Percentiles rank a stretch among this genome's conserved stretches.
Conservation (phyloP, 2,329 filamentous ascomycete genomes). For the Pseudocercospora musae region DNA sequence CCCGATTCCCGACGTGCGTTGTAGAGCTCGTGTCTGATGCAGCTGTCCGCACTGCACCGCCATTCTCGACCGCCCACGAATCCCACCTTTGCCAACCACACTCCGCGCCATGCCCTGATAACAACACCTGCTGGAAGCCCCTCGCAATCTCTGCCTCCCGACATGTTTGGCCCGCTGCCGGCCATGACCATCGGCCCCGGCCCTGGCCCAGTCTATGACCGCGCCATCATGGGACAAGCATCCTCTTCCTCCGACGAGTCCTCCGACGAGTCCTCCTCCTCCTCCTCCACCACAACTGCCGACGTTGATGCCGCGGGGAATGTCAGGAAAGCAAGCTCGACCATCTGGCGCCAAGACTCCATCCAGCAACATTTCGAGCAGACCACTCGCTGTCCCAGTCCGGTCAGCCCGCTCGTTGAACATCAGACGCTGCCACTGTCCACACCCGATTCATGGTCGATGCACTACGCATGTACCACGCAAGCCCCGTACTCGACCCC, state of each 20-base stretch:
- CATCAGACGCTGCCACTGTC: slow-evolving; percentile 14
- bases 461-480: slow-evolving; percentile 30
- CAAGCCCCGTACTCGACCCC: slow-evolving; percentile 27
- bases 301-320: slow-evolving; percentile 16
- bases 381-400: slow-evolving; percentile 9
- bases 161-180: slow-evolving; percentile 26
- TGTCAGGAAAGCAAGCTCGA: slow-evolving; percentile 25
- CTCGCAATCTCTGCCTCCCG: slow-evolving; percentile 28
- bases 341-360: slow-evolving; percentile 29
- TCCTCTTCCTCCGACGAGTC: slow-evolving; percentile 21
- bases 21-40: slow-evolving; percentile 33
- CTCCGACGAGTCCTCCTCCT: too few species aligned
- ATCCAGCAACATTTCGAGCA: slow-evolving; percentile 28
- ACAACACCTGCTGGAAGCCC: slow-evolving; percentile 24
- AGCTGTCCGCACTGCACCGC: slow-evolving; percentile 33
- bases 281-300: background rate
- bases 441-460: slow-evolving; percentile 28
- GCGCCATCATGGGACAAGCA: slow-evolving; percentile 31
- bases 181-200: slow-evolving; percentile 24
- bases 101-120: slow-evolving; percentile 33
- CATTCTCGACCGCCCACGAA: slow-evolving; percentile 19
- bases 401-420: slow-evolving; percentile 7
- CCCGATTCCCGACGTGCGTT: too few species aligned
- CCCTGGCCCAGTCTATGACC: slow-evolving; percentile 22
- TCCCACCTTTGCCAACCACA: slow-evolving; percentile 36